These are phyloP conservation scores for Thymus quinquecostatus DNA, from an alignment of 257 asterid genomes.

Conservation along the genomic window DNA sequence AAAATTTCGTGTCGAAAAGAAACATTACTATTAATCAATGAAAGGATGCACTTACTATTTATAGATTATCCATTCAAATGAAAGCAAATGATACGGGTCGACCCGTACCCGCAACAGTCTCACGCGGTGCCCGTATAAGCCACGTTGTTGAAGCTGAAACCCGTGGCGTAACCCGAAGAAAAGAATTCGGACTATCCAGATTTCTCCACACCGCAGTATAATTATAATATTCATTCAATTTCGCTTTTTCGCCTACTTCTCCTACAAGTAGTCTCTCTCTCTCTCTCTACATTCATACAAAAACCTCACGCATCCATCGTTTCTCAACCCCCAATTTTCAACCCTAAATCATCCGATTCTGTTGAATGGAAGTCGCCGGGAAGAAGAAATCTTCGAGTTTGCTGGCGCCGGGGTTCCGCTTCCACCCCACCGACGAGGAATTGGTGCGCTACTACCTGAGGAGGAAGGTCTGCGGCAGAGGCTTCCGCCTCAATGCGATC, in stretches of 20 bases:
- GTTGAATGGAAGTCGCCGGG: slow-evolving; percentile 37
- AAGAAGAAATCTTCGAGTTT: slow-evolving; percentile 47
- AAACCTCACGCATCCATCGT: slow-evolving; percentile 7
- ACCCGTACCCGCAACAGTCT: neutral
- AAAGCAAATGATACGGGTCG: neutral
- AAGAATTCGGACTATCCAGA: slow-evolving; percentile 32
- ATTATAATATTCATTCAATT: neutral
- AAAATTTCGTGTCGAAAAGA: too few species aligned
- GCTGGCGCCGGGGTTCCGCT: slow-evolving; percentile 89
- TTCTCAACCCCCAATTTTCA: slow-evolving; percentile 6
- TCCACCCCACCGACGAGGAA: slow-evolving; percentile 98
- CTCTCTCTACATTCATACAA: neutral
- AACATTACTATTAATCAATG: too few species aligned
- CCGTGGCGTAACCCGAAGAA: neutral
- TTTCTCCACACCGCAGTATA: neutral
- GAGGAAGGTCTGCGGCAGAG: slow-evolving; percentile 70
- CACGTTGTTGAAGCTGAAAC: slow-evolving; percentile 1
- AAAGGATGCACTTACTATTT: too few species aligned
- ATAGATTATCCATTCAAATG: neutral
- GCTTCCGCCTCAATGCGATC: slow-evolving; percentile 71
- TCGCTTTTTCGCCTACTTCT: slow-evolving; percentile 27
- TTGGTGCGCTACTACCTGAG: slow-evolving; percentile 80
- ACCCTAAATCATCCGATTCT: slow-evolving; percentile 16
- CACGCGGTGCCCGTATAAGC: slow-evolving; percentile 18
- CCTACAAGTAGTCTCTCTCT: slow-evolving; percentile 22